Percentiles rank a stretch among this genome's conserved stretches.
Evolutionary conservation across 208 protist species (phyloP).

Genomic region (Acanthamoeba healyi): DNA sequence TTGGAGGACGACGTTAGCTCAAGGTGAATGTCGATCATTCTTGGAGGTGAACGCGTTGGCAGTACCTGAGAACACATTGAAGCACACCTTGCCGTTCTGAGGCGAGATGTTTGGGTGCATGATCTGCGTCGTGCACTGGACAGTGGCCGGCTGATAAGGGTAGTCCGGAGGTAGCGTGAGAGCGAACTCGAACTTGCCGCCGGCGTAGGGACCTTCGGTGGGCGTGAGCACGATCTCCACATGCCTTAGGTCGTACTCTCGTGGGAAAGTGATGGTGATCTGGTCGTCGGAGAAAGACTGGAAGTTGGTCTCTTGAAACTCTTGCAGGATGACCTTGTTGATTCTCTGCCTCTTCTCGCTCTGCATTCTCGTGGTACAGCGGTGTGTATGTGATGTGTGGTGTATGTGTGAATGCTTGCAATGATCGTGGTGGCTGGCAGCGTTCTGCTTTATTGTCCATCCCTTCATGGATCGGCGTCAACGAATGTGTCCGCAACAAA

Average conservation of each 20-base stretch:
- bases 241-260: background rate
- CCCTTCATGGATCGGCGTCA: no score
- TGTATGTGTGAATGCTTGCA: background rate
- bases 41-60: background rate
- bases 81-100: slow-evolving; percentile 7
- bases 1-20: background rate
- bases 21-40: background rate
- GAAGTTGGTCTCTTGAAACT: slow-evolving; percentile 29
- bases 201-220: slow-evolving; percentile 3
- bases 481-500: no score
- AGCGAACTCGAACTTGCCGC: background rate
- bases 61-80: slow-evolving; percentile 32
- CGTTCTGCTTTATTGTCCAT: no score
- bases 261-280: background rate
- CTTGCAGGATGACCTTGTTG: slow-evolving; percentile 15
- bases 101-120: slow-evolving; percentile 31
- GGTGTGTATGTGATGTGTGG: no score
- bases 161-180: background rate
- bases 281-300: slow-evolving; percentile 38
- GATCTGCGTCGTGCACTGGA: background rate
- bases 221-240: background rate
- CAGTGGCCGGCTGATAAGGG: background rate
- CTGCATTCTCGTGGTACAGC: no score
- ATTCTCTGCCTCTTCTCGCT: background rate
- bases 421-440: background rate